phyloP scores from a whole-genome alignment of 2,329 filamentous ascomycete genomes.

The Curvularia lunata region DNA sequence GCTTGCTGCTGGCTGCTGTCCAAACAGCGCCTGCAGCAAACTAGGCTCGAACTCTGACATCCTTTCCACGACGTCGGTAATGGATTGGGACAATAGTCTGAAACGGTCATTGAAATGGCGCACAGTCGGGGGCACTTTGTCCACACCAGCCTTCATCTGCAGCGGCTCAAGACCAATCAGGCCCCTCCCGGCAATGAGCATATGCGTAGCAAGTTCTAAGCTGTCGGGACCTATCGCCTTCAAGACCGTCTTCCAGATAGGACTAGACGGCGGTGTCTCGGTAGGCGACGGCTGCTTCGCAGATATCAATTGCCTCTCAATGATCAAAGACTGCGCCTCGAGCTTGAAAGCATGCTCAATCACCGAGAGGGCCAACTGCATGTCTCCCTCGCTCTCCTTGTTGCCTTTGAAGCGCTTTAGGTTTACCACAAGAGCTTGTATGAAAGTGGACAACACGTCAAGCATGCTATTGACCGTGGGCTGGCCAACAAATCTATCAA shows the following conservation, averaged over 20 bases:
- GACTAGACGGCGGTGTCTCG: constrained; percentile 71
- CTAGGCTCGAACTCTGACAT: constrained; percentile 75
- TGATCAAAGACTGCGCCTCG: constrained; percentile 72
- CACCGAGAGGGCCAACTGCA: constrained; percentile 65
- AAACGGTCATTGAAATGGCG: constrained; percentile 80
- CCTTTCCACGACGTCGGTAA: constrained; percentile 77
- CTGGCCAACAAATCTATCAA: constrained; percentile 48
- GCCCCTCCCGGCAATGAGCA: constrained; percentile 72
- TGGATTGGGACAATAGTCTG: constrained; percentile 63
- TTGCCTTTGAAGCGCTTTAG: constrained; percentile 38
- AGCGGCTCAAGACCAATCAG: constrained; percentile 80
- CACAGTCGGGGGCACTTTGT: constrained; percentile 60
- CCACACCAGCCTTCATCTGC: constrained; percentile 45
- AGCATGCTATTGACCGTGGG: constrained; percentile 62
- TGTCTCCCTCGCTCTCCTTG: constrained; percentile 37
- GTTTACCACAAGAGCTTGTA: constrained; percentile 45
- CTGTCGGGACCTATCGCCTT: constrained; percentile 70
- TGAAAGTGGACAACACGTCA: constrained; percentile 69
- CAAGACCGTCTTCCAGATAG: constrained; percentile 79
- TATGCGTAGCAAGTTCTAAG: constrained; percentile 74
- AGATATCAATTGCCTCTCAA: constrained; percentile 71
- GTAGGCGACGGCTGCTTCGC: constrained; percentile 66
- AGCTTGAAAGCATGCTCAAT: constrained; percentile 71
- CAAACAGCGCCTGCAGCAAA: constrained; percentile 73
- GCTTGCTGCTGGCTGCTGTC: constrained; percentile 70